phyloP scores from a whole-genome alignment of 2,329 filamentous ascomycete species.

The Colletotrichum australisinense region DNA sequence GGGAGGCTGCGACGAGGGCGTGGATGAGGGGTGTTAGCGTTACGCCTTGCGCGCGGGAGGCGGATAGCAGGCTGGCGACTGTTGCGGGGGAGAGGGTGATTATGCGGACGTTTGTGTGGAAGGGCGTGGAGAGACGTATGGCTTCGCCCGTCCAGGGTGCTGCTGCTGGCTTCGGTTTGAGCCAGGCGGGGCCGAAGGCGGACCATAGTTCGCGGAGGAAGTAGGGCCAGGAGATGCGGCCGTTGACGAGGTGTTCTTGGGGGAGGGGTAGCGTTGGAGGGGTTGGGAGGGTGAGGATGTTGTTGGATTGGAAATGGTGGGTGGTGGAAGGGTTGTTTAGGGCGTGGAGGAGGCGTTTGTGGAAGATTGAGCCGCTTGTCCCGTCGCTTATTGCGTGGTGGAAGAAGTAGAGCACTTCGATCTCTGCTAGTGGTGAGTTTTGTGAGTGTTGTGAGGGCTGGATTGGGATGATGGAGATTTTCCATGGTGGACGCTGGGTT shows the following conservation, averaged over 20 bases:
- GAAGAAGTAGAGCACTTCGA: constrained; percentile 59
- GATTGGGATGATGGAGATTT: constrained; percentile 47
- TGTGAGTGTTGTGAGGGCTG: not conserved
- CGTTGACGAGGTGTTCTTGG: constrained; percentile 54
- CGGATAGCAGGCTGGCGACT: constrained; percentile 27
- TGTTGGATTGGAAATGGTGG: not conserved
- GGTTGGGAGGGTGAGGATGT: constrained; percentile 45
- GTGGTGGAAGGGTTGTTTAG: constrained; percentile 45
- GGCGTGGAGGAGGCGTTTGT: constrained; percentile 56
- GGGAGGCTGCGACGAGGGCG: constrained; percentile 54
- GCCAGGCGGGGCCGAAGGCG: constrained; percentile 52
- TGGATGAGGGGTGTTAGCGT: constrained; percentile 64
- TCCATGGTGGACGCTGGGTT: constrained; percentile 58
- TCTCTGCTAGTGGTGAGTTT: constrained; percentile 18
- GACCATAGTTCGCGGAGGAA: constrained; percentile 54
- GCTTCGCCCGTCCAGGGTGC: constrained; percentile 52
- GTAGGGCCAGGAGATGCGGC: constrained; percentile 53
- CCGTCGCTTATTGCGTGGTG: constrained; percentile 68
- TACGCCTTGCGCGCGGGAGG: constrained; percentile 42
- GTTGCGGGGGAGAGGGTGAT: constrained; percentile 47
- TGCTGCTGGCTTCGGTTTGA: constrained; percentile 41
- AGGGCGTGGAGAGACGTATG: constrained; percentile 49
- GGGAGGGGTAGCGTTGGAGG: constrained; percentile 48
- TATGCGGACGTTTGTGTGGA: constrained; percentile 49
- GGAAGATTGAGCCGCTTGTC: constrained; percentile 59